Base-by-base conservation (phyloP, 73 alveolate genomes). In the Stentor coeruleus region DNA sequence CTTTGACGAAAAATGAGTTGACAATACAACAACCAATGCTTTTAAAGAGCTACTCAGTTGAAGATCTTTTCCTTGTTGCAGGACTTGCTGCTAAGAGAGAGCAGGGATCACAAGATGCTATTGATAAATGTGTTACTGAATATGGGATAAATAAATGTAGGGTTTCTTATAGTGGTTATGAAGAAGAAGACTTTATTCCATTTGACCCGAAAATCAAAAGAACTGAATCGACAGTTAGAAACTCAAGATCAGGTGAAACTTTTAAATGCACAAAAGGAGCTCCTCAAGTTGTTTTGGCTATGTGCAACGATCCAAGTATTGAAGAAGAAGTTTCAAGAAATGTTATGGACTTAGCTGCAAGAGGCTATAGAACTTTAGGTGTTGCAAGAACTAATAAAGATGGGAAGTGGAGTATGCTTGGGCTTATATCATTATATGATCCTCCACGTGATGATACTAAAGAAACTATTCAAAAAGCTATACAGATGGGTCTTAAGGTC, bases 1-100 rank as follows among this genome's bases (percentile, higher is more conserved):
- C 97, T 3, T 82, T 93, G 20, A 91, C 95, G 40, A 49, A 79
- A 40, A 90, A 90, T 58, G 77, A 39, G 74, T 59, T 90, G 90
- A 87, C 94, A 26, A 89, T 87, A 40, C 14, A 80, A 59, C 42
- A 77, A 20, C 49, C 39, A 33, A 58, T 33, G 38, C 6, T 58
- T 58, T 77, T 35, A 58, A 42, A 77, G 79, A 37, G 35, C 38
- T 4, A 77, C 81, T 39, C 42, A 3, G 33, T 14, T 33, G 39
- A 31, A 77, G 85, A 77, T 80, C 3, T 77, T 35, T 58, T 77
- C 2, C 79, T 38, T 20, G 14, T 77, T n/a, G 85, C 85, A 58
- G 39, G 79, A 6, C 85, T 77, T 33, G 85, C 85, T 0, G 35
- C 85, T 26, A 75, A 75, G 36, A 14, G 76, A 33, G 76, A 38